phyloP scores from a whole-genome alignment of 2,329 filamentous ascomycete genomes.

The Chaetomiaceae sp. region DNA sequence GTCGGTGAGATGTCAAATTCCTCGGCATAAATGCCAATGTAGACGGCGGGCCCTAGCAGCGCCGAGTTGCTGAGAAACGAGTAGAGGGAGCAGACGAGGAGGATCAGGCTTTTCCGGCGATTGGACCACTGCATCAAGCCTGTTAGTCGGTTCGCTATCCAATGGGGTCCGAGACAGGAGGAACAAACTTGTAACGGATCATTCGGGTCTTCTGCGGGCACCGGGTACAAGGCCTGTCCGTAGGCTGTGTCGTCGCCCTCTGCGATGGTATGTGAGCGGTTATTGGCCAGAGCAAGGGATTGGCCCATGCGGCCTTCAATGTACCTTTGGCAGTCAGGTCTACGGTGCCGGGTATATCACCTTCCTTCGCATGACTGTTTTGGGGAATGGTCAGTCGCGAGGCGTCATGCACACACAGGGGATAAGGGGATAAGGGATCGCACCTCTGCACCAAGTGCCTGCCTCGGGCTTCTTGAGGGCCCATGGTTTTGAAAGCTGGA shows the following conservation, averaged over 20 bases:
- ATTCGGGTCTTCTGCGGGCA: slow-evolving; percentile 57
- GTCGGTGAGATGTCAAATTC: slow-evolving; percentile 45
- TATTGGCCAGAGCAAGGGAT: no score
- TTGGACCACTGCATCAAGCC: slow-evolving; percentile 42
- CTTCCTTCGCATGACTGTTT: slow-evolving; percentile 22
- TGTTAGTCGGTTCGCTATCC: background rate
- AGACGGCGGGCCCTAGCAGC: slow-evolving; percentile 50
- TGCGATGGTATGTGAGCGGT: slow-evolving; percentile 18
- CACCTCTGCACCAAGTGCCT: slow-evolving; percentile 13
- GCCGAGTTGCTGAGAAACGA: slow-evolving; percentile 54
- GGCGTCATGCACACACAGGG: background rate
- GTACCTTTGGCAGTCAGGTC: slow-evolving; percentile 14
- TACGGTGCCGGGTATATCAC: slow-evolving; percentile 22
- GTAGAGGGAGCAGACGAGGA: slow-evolving; percentile 49
- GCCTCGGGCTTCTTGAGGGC: background rate
- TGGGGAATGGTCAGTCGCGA: background rate
- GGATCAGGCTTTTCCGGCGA: slow-evolving; percentile 52
- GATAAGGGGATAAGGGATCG: background rate
- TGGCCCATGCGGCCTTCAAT: background rate
- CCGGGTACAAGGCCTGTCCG: slow-evolving; percentile 57
- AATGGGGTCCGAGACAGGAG: background rate
- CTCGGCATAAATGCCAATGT: slow-evolving; percentile 49
- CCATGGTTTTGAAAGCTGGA: background rate
- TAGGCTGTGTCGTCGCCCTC: slow-evolving; percentile 57
- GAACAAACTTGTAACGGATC: slow-evolving; percentile 48